Base-by-base conservation (phyloP, 192 early-diverging fungal genomes). In the Paraglomus occultum region DNA sequence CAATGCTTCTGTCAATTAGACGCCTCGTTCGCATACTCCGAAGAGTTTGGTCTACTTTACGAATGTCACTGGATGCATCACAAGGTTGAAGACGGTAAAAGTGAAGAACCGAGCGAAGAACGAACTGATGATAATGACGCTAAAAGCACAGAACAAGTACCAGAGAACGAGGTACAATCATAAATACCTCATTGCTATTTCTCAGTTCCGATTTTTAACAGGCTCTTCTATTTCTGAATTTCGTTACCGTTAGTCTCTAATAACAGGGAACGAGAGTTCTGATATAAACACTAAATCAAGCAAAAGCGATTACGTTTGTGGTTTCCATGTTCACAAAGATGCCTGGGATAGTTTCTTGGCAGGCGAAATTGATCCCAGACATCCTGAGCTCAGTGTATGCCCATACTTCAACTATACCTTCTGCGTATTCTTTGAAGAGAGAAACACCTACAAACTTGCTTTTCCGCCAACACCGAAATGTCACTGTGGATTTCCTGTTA, bases 401-500 rank as follows among this genome's bases (percentile, higher is more conserved):
- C 67, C 76, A 8, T 71, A 50, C 38, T 77, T 77, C 60, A 77
- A 77, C 42, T 74, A 67, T 38, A 77, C 76, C 0, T 77, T 71
- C 55, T 77, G 76, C 54, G 69, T 68, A 17, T 42, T 58, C 22
- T 71, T 74, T 45, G 3, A 55, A 10, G 3, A n/a, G 17, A 17
- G 10, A 12, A 77, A 77, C 54, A 44, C 4, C 8, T 71, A 46
- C 31, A 50, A 6, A 0, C 65, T 65, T 15, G 8, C 43, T 15
- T 43, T 47, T 57, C 68, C 68, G 8, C 53, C 51, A 17, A 9
- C 45, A 11, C 67, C 68, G 39, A 60, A 51, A 15, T 77, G 76
- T 67, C 74, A 74, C 48, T 77, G 76, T 61, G 57, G 51, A 5
- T 12, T 40, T n/a, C 51, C 22, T 15, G 72, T 54, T 4, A 69